Conservation (phyloP, 352 stramenopile genomes). For the Globisporangium cederbergense region DNA sequence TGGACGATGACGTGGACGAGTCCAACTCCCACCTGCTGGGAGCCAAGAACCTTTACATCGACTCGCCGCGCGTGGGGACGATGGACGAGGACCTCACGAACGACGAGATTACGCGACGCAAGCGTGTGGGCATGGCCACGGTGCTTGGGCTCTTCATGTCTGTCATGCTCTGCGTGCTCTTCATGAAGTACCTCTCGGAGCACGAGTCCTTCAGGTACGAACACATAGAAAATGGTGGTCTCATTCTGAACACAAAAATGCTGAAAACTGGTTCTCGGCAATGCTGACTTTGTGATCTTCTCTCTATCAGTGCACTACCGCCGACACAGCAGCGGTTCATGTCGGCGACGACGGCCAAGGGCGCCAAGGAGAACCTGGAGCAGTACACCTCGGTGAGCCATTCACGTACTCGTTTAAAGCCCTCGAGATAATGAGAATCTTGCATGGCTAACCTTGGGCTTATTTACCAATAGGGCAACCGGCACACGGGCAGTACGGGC, state of each 20-base stretch:
- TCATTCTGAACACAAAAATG: not conserved
- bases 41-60: slow-evolving; percentile 60
- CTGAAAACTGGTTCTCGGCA: not conserved
- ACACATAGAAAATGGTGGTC: not conserved
- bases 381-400: slow-evolving; percentile 56
- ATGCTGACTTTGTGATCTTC: slow-evolving; percentile 3
- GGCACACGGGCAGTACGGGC: slow-evolving; percentile 57
- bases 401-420: no score
- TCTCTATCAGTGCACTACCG: slow-evolving; percentile 42
- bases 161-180: slow-evolving; percentile 59
- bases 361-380: slow-evolving; percentile 66
- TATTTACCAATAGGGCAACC: slow-evolving; percentile 26
- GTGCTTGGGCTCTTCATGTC: slow-evolving; percentile 54
- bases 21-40: slow-evolving; percentile 42
- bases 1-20: slow-evolving; percentile 25
- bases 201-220: slow-evolving; percentile 68
- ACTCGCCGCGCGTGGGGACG: slow-evolving; percentile 50
- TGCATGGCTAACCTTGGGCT: not conserved
- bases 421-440: not conserved
- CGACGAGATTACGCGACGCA: slow-evolving; percentile 48
- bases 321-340: slow-evolving; percentile 81
- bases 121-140: slow-evolving; percentile 53
- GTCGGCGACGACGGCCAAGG: slow-evolving; percentile 55
- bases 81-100: slow-evolving; percentile 43
- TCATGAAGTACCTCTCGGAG: slow-evolving; percentile 57